Conservation (phyloP, 2,329 filamentous ascomycete genomes). For the Coniochaeta pulveracea region DNA sequence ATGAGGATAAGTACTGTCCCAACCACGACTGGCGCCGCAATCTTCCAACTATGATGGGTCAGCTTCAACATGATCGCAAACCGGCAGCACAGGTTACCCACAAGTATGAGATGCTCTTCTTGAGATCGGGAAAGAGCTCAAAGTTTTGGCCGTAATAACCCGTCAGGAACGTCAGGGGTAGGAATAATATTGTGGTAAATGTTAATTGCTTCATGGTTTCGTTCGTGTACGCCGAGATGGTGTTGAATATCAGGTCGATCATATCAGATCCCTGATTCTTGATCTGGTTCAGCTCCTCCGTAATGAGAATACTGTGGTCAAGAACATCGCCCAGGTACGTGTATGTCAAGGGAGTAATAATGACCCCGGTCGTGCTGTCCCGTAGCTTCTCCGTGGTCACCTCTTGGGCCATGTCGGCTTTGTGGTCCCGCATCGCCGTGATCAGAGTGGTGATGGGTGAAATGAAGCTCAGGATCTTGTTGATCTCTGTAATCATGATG, state of each 20-base stretch:
- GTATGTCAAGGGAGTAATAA: conserved; percentile 70
- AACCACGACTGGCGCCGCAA: conserved; percentile 41
- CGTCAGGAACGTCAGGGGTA: conserved; percentile 81
- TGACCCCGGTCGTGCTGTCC: conserved; percentile 49
- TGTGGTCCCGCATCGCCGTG: conserved; percentile 82
- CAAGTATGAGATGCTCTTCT: conserved; percentile 39
- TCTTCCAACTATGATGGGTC: conserved; percentile 42
- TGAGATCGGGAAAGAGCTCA: conserved; percentile 33
- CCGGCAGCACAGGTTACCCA: conserved; percentile 21
- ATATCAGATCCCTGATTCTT: conserved; percentile 61
- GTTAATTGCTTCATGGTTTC: conserved; percentile 90
- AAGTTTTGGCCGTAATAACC: conserved; percentile 83
- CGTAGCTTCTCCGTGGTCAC: conserved; percentile 31
- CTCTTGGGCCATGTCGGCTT: conserved; percentile 39
- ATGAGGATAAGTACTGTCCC: conserved; percentile 39
- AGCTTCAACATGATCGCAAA: not conserved
- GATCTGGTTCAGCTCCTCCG: conserved; percentile 72
- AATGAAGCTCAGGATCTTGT: conserved; percentile 75
- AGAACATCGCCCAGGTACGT: conserved; percentile 87
- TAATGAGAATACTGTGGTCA: conserved; percentile 80
- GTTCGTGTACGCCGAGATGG: conserved; percentile 79
- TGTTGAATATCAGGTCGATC: conserved; percentile 91
- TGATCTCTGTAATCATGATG: conserved; percentile 71
- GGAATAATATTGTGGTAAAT: conserved; percentile 82
- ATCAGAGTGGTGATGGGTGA: conserved; percentile 78